phyloP scores from a whole-genome alignment of 306 rosid genomes.

The Glycine soja region DNA sequence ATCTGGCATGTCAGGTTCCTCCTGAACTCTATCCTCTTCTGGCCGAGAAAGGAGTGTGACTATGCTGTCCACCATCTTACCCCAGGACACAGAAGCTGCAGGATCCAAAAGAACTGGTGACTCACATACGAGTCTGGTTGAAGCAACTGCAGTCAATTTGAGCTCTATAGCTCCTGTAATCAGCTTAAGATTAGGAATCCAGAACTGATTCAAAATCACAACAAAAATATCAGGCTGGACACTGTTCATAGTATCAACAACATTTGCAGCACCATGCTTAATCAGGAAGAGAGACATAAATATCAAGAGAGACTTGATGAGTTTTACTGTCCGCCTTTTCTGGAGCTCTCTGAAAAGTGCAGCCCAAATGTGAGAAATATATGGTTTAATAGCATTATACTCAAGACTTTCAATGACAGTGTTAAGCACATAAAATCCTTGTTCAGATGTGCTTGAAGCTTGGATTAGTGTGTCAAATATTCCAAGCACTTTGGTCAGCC shows the following conservation, averaged over 20 bases:
- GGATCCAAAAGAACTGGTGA: constrained; percentile 76
- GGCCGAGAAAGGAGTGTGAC: constrained; percentile 89
- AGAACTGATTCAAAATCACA: constrained; percentile 77
- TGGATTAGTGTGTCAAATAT: constrained; percentile 83
- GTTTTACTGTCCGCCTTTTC: constrained; percentile 66
- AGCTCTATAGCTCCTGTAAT: constrained; percentile 82
- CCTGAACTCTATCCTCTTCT: constrained; percentile 88
- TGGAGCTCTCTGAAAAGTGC: constrained; percentile 82
- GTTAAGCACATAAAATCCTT: constrained; percentile 96
- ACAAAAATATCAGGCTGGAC: constrained; percentile 75
- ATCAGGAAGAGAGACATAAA: constrained; percentile 86
- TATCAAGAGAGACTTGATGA: constrained; percentile 77
- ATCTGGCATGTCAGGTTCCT: constrained; percentile 93
- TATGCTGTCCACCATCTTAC: constrained; percentile 91
- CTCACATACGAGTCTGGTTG: constrained; percentile 86
- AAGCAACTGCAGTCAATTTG: constrained; percentile 88
- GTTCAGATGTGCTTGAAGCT: constrained; percentile 71
- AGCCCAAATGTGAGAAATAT: constrained; percentile 80
- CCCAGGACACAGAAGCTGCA: constrained; percentile 78
- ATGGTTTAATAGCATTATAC: constrained; percentile 66
- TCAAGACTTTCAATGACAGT: constrained; percentile 90
- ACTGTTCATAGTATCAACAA: constrained; percentile 71
- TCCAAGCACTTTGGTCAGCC: constrained; percentile 81
- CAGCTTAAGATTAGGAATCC: constrained; percentile 85
- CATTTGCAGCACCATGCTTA: constrained; percentile 70